phyloP scores from a whole-genome alignment of 805 yeast species.

The Wickerhamomyces chambardii region DNA sequence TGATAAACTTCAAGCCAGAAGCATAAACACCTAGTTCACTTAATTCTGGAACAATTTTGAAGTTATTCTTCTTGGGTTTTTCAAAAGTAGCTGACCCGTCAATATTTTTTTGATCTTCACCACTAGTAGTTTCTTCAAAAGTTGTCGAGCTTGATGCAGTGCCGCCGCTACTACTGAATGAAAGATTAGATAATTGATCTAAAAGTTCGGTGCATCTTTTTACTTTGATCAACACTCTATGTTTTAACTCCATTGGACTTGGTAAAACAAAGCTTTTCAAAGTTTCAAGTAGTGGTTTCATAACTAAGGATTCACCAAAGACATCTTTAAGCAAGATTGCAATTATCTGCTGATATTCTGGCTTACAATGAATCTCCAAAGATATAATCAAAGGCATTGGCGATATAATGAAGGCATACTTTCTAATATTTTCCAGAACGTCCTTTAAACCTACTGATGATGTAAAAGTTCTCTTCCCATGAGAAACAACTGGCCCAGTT shows the following conservation, averaged over 20 bases:
- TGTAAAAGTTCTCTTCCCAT: constrained; percentile 73
- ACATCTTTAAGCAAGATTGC: constrained; percentile 41
- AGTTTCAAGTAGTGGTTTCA: constrained; percentile 17
- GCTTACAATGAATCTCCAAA: constrained; percentile 73
- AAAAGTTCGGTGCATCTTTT: constrained; percentile 37
- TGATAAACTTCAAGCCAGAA: constrained; percentile 63
- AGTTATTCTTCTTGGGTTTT: constrained; percentile 1
- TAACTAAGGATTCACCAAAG: constrained; percentile 46
- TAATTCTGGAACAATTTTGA: constrained; percentile 30
- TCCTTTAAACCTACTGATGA: constrained; percentile 58
- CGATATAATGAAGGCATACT: constrained; percentile 83
- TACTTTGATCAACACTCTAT: constrained; percentile 68
- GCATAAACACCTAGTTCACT: constrained; percentile 58
- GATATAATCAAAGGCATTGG: constrained; percentile 84
- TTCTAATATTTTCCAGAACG: constrained; percentile 65
- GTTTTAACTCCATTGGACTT: constrained; percentile 64
- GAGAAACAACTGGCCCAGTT: constrained; percentile 78
- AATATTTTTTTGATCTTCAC: constrained; percentile 23
- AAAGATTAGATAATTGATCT: constrained; percentile 9
- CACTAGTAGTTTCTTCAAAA: constrained; percentile 29
- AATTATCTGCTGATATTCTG: constrained; percentile 56
- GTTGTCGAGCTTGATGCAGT: constrained; percentile 18
- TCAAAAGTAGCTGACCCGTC: no score
- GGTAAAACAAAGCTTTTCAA: constrained; percentile 36
- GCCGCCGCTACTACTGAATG: constrained; percentile 11